Evolutionary conservation across 805 yeast species (phyloP), one percentile per base, ranked within the genome.

Genomic region (Scheffersomyces stipitis): DNA sequence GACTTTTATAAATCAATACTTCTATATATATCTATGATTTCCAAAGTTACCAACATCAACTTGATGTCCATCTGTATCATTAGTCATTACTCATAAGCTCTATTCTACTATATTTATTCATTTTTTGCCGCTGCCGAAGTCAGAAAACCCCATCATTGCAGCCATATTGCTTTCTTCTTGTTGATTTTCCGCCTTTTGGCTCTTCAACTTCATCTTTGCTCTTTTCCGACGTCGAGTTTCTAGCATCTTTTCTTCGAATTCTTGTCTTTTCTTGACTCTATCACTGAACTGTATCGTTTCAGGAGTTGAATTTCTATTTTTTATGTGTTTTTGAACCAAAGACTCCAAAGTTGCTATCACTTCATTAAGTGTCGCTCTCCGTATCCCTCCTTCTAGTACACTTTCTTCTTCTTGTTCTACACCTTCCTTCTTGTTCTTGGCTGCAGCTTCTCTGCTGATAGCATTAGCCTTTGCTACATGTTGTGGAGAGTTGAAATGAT

Each of bases 401-500:
- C 36, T 38, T 3, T 30, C 33, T 4, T 37, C 48, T 3, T 18
- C 36, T 3, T 37, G 33, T 3, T 33, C 37, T 10, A 44, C 54
- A 5, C 42, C 50, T n/a, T 40, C 35, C 4, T 36, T 35, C 3
- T 33, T 36, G 4, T 23, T 12, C 23, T 36, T 33, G 14, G 32
- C 23, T 12, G 27, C 8, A 16, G 23, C 8, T 23, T 27, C 22
- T 9, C 31, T 22, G 15, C 41, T 43, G 9, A 46, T n/a, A 17
- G 34, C 38, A 18, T 34, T 37, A 4, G 73, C 69, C 39, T 66
- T 71, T 4, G 62, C 55, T 27, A 73, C 52, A 60, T 85, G 98
- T 42, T 75, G 81, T 24, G 80, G 80, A 26, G 88, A 79, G 52
- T 86, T 88, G 52, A 87, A 66, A 63, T 93, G 98, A 54, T 90